phyloP scores from a whole-genome alignment of 129 eudicot species.

The Erigeron canadensis region DNA sequence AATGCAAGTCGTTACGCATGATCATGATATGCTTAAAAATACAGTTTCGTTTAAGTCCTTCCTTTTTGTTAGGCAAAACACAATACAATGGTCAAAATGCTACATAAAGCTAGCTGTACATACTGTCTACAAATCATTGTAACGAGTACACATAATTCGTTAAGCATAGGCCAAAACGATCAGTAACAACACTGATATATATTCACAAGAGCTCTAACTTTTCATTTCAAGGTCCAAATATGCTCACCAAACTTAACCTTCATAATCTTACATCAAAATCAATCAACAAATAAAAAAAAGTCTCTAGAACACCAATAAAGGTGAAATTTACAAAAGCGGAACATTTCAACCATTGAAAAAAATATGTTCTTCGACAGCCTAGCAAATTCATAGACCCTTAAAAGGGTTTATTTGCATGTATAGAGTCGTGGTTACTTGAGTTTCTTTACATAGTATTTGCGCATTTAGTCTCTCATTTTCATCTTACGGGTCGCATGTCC shows the following conservation, averaged over 20 bases:
- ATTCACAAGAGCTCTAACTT: not conserved
- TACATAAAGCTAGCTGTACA: too few species aligned
- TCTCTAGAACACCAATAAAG: constrained; percentile 19
- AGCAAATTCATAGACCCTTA: constrained; percentile 23
- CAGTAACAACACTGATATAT: too few species aligned
- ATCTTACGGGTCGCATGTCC: constrained; percentile 2
- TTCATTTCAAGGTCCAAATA: constrained; percentile 17
- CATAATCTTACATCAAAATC: constrained; percentile 23
- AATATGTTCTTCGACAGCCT: constrained; percentile 25
- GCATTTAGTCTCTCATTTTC: constrained; percentile 11
- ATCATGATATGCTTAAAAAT: not conserved
- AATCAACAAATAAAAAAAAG: not conserved
- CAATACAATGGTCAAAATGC: not conserved
- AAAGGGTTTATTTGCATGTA: constrained; percentile 27
- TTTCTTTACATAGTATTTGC: constrained; percentile 27
- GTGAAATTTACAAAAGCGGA: constrained; percentile 18
- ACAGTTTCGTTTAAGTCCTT: not conserved
- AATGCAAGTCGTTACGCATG: not conserved
- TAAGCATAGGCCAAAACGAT: too few species aligned
- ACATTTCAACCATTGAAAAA: constrained; percentile 5
- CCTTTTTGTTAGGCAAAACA: not conserved
- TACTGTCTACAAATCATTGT: not conserved
- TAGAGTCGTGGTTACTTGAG: constrained; percentile 8
- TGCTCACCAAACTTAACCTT: constrained; percentile 17
- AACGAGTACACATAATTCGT: not conserved